Base-by-base conservation (phyloP, 2,329 filamentous ascomycete genomes). In the Hypoxylon sp. region DNA sequence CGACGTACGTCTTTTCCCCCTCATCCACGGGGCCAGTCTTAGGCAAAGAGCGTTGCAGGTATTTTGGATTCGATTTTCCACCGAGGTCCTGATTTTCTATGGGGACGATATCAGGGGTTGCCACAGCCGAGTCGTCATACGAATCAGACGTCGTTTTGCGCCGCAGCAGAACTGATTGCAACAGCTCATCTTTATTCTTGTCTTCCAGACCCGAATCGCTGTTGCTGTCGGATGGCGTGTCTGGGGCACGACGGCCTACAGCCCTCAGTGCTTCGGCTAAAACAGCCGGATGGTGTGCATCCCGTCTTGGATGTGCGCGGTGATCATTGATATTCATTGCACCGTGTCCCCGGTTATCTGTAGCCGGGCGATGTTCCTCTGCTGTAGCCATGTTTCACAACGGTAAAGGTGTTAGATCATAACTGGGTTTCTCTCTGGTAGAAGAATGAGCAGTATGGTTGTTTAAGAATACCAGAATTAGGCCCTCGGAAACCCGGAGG, bases 1-100 rank as follows among this genome's bases (percentile, higher is more conserved):
- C 56, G 9, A 67, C 60, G 11, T 70, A 70, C 10, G 63, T 65
- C 57, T 67, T 69, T 31, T 58, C 64, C 8, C 52, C 56, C n/a
- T 52, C 55, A 7, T 21, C 43, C 7, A 29, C 31, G 8, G 52
- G 54, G 33, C 33, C 27, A 26, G 54, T 29, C 27, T 50, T 51
- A 18, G 27, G 45, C n/a, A 33, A 37, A 26, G 48, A 47, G 6
- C 33, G 51, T 2, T 21, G 48, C 7, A 57, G 35, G 37, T 63
- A 40, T 8, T 65, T 56, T 10, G 54, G 54, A 21, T 58, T 59
- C 17, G 60, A 49, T 13, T 33, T 60, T 15, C 58, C 48, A 8
- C 29, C 29, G 11, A 45, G 23, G 4, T 24, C 42, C 3, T 51
- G 33, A 2, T 42, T 46, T 4, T 67, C 59, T 24, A 66, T 8